Base-by-base conservation (phyloP, 2,329 filamentous ascomycete genomes). In the Knoxdaviesia capensis region DNA sequence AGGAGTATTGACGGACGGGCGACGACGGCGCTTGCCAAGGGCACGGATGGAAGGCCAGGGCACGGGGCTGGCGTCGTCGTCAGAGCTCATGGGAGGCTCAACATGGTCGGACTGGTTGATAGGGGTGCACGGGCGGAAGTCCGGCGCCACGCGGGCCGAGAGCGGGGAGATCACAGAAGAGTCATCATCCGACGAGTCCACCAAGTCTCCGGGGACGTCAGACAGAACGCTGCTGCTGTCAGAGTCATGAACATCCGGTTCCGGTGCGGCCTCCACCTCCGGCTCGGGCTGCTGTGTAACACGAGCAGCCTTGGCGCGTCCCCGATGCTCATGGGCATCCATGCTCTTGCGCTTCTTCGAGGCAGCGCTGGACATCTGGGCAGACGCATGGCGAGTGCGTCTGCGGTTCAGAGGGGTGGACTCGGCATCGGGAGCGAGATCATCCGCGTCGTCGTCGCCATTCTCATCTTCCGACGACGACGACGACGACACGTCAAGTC, bases 401-500 rank as follows among this genome's bases (percentile, higher is more conserved):
- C 60, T 59, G 20, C 66, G 57, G 40, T 73, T 69, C 30, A 79
- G 51, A 4, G 78, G 77, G 6, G 79, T 83, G 10, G 76, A 78
- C 57, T 80, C 76, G 31, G 74, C 75, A 44, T 81, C 75, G 0
- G 68, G 77, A 41, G 62, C 66, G 51, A 73, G 78, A 48, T 71
- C 58, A 31, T 52, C 54, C 44, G 53, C 31, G 53, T 52, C 5
- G 44, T 54, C 34, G 46, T 56, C 36, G 50, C 56, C 53, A 7
- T 52, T 59, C 51, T n/a, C 52, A 52, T 29, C 41, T 10, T 44
- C 48, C 28, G 20, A 20, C 20, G 20, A 20, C 20, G 20, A 20
- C 28, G 20, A 20, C 20, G 20, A 20, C 20, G 20, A 20, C 20
- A 20, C 20, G 20, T 20, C 20, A 20, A 20, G 20, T 20, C 20